These are phyloP conservation scores for Davidsoniella neocaledoniae DNA, from an alignment of 2,329 filamentous ascomycete genomes.

Conservation along the genomic window DNA sequence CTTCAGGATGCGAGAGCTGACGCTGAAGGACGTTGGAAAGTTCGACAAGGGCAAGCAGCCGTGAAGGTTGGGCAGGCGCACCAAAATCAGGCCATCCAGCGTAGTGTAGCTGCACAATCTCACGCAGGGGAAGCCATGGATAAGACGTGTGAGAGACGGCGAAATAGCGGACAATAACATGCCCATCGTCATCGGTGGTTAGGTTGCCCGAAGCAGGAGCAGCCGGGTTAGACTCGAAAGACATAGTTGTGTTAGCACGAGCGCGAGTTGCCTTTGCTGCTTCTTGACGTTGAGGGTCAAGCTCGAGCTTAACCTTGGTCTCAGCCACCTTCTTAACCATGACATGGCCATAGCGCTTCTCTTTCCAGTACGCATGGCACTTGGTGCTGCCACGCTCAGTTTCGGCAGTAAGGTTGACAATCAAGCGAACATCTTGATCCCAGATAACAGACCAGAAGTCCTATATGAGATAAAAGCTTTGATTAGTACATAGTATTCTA, in stretches of 20 bases:
- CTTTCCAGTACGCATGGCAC: conserved; percentile 86
- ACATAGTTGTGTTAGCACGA: conserved; percentile 19
- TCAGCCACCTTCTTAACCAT: conserved; percentile 65
- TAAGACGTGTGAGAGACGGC: conserved; percentile 58
- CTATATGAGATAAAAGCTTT: conserved; percentile 24
- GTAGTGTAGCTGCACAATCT: conserved; percentile 90
- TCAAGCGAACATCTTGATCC: conserved; percentile 88
- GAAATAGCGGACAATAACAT: conserved; percentile 75
- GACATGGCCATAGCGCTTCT: conserved; percentile 60
- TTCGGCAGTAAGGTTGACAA: conserved; percentile 94
- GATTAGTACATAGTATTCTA: conserved; percentile 17
- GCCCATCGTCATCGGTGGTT: conserved; percentile 41
- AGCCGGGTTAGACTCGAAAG: conserved; percentile 11
- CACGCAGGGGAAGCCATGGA: conserved; percentile 73
- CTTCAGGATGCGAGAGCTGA: conserved; percentile 32
- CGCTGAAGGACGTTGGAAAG: conserved; percentile 62
- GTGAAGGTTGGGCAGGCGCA: conserved; percentile 71
- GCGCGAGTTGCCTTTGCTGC: conserved; percentile 23
- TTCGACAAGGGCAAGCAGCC: conserved; percentile 79
- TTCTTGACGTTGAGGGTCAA: conserved; percentile 22
- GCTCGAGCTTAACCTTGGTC: conserved; percentile 63
- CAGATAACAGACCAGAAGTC: conserved; percentile 97
- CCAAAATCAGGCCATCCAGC: conserved; percentile 97
- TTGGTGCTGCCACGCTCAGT: conserved; percentile 86
- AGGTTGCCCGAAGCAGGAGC: neutral